Evolutionary conservation across 805 yeast species (phyloP).

Genomic region (Ogataea zsoltii): DNA sequence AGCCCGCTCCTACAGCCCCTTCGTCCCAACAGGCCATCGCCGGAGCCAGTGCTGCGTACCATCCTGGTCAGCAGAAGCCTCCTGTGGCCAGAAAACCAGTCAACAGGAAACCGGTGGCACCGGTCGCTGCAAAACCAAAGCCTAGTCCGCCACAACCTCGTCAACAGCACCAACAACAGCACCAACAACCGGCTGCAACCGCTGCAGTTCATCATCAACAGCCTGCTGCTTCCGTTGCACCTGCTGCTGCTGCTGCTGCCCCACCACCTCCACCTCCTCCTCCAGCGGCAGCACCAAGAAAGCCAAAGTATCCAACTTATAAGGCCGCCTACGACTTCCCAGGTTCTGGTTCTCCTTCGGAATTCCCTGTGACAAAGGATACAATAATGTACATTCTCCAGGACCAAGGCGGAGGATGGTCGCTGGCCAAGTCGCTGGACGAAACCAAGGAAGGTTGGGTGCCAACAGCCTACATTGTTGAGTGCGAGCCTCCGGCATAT

Average conservation of each 20-base stretch:
- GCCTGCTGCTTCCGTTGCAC: too few relatives aligned
- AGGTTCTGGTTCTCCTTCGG: slow-evolving; percentile 82
- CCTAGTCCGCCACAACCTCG: slow-evolving; percentile 27
- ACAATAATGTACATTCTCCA: slow-evolving; percentile 70
- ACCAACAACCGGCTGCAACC: slow-evolving; percentile 4
- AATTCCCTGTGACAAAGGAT: slow-evolving; percentile 74
- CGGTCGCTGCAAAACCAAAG: slow-evolving; percentile 23
- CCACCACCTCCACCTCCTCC: slow-evolving; percentile 66
- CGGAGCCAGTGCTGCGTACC: slow-evolving; percentile 41
- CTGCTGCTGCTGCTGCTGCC: slow-evolving; percentile 7
- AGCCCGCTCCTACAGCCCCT: slow-evolving; percentile 41
- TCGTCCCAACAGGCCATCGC: slow-evolving; percentile 36
- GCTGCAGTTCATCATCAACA: too few relatives aligned
- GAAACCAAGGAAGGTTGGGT: slow-evolving; percentile 93
- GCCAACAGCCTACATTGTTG: slow-evolving; percentile 86
- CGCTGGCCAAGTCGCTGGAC: slow-evolving; percentile 76
- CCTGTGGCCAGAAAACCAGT: slow-evolving; percentile 33
- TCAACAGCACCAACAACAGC: slow-evolving; percentile 10
- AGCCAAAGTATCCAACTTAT: slow-evolving; percentile 73
- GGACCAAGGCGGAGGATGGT: slow-evolving; percentile 90
- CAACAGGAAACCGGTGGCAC: slow-evolving; percentile 26
- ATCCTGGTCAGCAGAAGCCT: slow-evolving; percentile 32
- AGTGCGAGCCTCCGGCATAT: slow-evolving; percentile 50
- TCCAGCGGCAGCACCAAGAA: slow-evolving; percentile 65
- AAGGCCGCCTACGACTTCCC: slow-evolving; percentile 87